Conservation (phyloP, 176 grass and related monocot species). For the Oryza coarctata region DNA sequence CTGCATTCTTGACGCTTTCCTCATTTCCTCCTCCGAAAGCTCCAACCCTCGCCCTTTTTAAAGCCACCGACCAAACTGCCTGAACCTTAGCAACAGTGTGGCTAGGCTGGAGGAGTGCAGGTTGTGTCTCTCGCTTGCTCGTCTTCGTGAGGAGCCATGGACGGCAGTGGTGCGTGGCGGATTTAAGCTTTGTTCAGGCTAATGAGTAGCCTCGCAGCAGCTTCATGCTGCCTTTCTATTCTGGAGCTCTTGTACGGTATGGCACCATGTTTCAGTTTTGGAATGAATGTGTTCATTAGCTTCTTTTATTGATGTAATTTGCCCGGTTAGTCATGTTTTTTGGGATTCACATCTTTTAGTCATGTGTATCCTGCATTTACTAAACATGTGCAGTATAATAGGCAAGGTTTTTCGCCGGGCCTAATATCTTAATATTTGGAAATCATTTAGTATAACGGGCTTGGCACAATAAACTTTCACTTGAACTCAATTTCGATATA, state of each 20-base stretch:
- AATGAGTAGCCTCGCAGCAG: background rate
- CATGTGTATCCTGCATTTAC: background rate
- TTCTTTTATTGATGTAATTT: background rate
- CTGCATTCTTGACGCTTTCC: constrained; percentile 16
- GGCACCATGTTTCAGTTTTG: background rate
- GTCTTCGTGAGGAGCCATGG: background rate
- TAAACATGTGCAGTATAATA: background rate
- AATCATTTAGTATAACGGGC: background rate
- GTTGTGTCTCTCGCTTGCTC: background rate
- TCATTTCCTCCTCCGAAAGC: background rate
- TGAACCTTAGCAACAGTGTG: background rate
- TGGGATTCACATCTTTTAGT: background rate
- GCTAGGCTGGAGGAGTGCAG: background rate
- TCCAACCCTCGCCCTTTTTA: background rate
- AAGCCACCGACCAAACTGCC: constrained; percentile 4
- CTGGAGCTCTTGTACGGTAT: background rate
- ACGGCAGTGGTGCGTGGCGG: background rate
- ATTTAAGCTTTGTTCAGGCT: background rate
- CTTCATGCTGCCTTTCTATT: background rate
- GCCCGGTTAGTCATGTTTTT: background rate
- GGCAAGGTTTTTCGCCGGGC: too few relatives aligned
- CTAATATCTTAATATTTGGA: background rate
- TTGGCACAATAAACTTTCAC: background rate
- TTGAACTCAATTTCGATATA: background rate
- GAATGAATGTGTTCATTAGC: background rate